Percentiles rank a stretch among this genome's conserved stretches.
These are phyloP conservation scores for Pyrenochaeta sp. DNA, from an alignment of 2,329 filamentous ascomycete species.

Conservation along the genomic window DNA sequence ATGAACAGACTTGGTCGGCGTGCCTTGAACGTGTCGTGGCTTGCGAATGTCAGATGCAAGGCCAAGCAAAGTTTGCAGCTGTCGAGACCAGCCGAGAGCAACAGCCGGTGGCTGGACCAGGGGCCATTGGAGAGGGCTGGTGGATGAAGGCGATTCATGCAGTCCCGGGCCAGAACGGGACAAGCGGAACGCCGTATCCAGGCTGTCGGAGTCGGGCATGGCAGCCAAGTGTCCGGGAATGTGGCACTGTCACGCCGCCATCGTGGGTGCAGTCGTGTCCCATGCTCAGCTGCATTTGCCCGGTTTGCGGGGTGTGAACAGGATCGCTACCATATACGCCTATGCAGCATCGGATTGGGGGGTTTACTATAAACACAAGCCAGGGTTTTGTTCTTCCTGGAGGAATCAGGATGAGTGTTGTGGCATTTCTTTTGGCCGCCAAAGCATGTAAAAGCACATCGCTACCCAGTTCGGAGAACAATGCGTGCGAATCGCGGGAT, in stretches of 20 bases:
- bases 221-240: slow-evolving; percentile 43
- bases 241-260: slow-evolving; percentile 46
- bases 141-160: slow-evolving; percentile 36
- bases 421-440: background rate
- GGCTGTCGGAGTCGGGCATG: slow-evolving; percentile 34
- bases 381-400: background rate
- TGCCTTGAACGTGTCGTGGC: too few relatives aligned
- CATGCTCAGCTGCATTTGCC: slow-evolving; percentile 31
- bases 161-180: slow-evolving; percentile 28
- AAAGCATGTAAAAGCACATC: slow-evolving; percentile 9
- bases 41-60: slow-evolving; percentile 6
- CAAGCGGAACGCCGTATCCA: slow-evolving; percentile 38
- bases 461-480: slow-evolving; percentile 6
- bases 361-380: background rate
- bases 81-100: slow-evolving; percentile 16
- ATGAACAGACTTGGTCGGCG: too few relatives aligned
- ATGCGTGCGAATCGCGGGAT: slow-evolving; percentile 11
- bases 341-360: too few relatives aligned
- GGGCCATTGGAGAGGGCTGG: slow-evolving; percentile 25
- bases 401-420: too few relatives aligned
- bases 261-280: slow-evolving; percentile 37
- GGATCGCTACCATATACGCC: slow-evolving; percentile 3
- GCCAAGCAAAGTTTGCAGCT: background rate
- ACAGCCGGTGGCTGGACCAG: slow-evolving; percentile 33
- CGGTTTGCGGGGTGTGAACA: slow-evolving; percentile 26